A percentile compares a stretch with the other conserved stretches of the same genome.
Evolutionary conservation across 352 stramenopile genomes (phyloP).

Genomic region (Globisporangium alternatum): DNA sequence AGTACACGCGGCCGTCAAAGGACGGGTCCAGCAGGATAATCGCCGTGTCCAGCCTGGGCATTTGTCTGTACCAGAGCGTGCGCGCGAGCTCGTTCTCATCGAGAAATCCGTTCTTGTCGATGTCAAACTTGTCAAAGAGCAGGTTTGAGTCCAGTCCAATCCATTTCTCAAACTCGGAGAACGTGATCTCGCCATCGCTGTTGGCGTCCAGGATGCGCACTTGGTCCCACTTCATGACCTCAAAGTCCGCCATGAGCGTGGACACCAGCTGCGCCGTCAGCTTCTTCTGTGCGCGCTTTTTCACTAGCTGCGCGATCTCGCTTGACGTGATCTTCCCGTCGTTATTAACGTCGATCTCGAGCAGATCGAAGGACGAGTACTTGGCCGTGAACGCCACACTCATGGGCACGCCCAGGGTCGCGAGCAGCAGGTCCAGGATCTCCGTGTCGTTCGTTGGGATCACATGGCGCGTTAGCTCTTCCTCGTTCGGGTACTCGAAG

Average conservation of each 20-base stretch:
- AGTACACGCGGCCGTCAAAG: conserved; percentile 82
- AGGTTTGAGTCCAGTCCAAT: conserved; percentile 67
- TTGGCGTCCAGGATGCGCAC: conserved; percentile 46
- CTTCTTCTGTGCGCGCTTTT: conserved; percentile 25
- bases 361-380: conserved; percentile 73
- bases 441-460: conserved; percentile 58
- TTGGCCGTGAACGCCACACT: conserved; percentile 47
- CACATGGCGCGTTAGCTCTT: conserved; percentile 29
- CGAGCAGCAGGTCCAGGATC: conserved; percentile 61
- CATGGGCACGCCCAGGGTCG: conserved; percentile 62
- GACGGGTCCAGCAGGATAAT: conserved; percentile 78
- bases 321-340: conserved; percentile 72
- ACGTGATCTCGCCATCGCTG: conserved; percentile 56
- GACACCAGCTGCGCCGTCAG: conserved; percentile 40
- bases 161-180: conserved; percentile 66
- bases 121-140: conserved; percentile 80
- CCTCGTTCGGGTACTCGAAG: conserved; percentile 56
- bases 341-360: conserved; percentile 57
- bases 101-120: conserved; percentile 83
- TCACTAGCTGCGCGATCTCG: conserved; percentile 43
- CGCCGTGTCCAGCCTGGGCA: conserved; percentile 58
- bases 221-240: conserved; percentile 59
- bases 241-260: conserved; percentile 50
- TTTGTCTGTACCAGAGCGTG: conserved; percentile 62
- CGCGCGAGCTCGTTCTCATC: conserved; percentile 81